phyloP scores from a whole-genome alignment of 345 rosid genomes.

The Rhizophora apiculata region DNA sequence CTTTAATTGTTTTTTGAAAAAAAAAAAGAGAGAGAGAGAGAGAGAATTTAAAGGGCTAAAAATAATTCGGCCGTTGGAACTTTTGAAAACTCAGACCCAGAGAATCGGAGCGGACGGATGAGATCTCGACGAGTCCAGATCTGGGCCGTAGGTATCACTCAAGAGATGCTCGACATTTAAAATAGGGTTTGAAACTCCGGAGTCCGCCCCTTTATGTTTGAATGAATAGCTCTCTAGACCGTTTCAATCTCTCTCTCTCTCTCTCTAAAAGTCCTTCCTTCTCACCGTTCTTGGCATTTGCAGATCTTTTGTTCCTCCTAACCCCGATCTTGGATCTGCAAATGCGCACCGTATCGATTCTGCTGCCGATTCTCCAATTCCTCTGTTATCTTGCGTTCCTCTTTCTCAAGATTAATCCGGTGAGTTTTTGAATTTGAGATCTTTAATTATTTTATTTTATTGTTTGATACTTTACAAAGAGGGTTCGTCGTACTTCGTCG shows the following conservation, averaged over 20 bases:
- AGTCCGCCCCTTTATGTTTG: constrained; percentile 69
- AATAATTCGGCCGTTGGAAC: constrained; percentile 40
- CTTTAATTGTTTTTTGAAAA: neutral
- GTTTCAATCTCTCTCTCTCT: constrained; percentile 36
- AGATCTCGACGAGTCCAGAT: constrained; percentile 24
- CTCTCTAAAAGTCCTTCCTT: neutral
- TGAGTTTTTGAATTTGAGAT: constrained; percentile 18
- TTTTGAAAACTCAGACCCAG: constrained; percentile 26
- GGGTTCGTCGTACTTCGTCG: neutral
- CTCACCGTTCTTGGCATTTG: constrained; percentile 14
- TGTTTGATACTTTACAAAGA: constrained; percentile 6
- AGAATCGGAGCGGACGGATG: constrained; percentile 35
- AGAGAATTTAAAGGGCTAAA: neutral
- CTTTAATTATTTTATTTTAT: neutral
- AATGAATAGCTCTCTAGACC: constrained; percentile 39
- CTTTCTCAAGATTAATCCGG: constrained; percentile 36
- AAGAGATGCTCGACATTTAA: constrained; percentile 32
- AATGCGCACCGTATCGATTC: constrained; percentile 29
- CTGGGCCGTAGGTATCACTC: constrained; percentile 24
- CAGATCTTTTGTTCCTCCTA: constrained; percentile 25
- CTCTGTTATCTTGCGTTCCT: constrained; percentile 12
- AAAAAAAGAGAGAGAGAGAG: no score
- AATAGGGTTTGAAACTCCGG: constrained; percentile 48
- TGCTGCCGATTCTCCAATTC: constrained; percentile 11
- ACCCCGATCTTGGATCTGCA: constrained; percentile 30